phyloP scores from a whole-genome alignment of 2,329 filamentous ascomycete species.

The Pseudocercospora vitis region DNA sequence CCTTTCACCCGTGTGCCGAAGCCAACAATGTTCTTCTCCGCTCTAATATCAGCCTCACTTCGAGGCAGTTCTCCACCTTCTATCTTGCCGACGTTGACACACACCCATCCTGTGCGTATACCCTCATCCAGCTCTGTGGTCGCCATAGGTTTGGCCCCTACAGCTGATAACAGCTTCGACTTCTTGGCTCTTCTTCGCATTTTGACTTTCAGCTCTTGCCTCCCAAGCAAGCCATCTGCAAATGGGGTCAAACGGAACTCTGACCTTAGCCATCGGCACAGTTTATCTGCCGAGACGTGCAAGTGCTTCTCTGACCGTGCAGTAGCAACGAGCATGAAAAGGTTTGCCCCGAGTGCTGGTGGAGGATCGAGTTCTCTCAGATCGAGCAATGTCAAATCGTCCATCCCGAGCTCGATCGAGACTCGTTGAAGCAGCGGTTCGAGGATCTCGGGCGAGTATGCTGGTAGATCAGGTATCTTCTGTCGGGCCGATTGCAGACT shows the following conservation, averaged over 20 bases:
- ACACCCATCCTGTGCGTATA: constrained; percentile 92
- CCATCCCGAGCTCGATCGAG: constrained; percentile 81
- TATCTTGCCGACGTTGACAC: constrained; percentile 78
- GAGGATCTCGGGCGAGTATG: constrained; percentile 69
- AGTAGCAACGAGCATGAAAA: constrained; percentile 90
- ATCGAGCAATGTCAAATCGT: constrained; percentile 77
- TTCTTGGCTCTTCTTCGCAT: constrained; percentile 76
- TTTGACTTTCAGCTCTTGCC: constrained; percentile 88
- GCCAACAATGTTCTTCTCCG: constrained; percentile 65
- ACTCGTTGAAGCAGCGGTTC: constrained; percentile 72
- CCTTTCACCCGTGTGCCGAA: constrained; percentile 65
- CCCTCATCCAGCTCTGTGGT: constrained; percentile 72
- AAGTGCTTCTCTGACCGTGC: constrained; percentile 91
- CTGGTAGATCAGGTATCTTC: constrained; percentile 63
- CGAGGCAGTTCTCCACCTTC: constrained; percentile 66
- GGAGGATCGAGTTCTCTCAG: constrained; percentile 81
- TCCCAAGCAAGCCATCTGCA: constrained; percentile 84
- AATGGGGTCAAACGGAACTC: constrained; percentile 70
- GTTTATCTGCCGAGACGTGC: constrained; percentile 84
- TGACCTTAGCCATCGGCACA: constrained; percentile 79
- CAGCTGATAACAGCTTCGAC: constrained; percentile 74
- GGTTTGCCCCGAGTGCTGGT: constrained; percentile 79
- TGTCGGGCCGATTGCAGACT: constrained; percentile 52
- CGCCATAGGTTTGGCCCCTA: constrained; percentile 58
- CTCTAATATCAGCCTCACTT: constrained; percentile 33